Evolutionary conservation across 1,284 basidiomycete species (phyloP).

Genomic region (Malassezia caprae): DNA sequence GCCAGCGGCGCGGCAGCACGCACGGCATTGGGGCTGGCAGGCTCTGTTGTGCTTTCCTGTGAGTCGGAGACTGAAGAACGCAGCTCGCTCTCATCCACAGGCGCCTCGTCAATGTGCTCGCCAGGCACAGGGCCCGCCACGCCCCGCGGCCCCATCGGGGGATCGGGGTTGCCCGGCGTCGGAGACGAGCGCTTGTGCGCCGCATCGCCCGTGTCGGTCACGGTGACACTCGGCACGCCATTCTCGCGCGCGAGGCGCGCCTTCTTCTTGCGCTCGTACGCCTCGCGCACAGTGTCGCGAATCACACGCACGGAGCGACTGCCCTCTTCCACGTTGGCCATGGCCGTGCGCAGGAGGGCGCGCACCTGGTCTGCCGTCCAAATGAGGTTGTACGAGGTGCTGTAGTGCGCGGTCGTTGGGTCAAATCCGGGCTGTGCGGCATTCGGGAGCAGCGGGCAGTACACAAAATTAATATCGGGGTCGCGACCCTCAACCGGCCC

Average conservation of each 20-base stretch:
- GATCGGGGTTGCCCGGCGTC: background rate
- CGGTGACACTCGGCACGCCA: background rate
- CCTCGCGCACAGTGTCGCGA: constrained; percentile 16
- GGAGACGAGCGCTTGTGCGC: background rate
- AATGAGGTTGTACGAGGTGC: constrained; percentile 43
- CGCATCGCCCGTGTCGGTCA: background rate
- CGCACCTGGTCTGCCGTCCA: constrained; percentile 40
- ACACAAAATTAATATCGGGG: constrained; percentile 26
- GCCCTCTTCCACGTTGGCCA: constrained; percentile 26
- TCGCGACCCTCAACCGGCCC: background rate
- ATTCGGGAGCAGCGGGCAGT: constrained; percentile 39
- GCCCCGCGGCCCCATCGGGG: background rate
- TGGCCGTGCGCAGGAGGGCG: constrained; percentile 24
- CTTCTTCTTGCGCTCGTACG: constrained; percentile 8
- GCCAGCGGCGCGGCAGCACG: background rate
- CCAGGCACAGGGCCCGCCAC: background rate
- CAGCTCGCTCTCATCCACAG: background rate
- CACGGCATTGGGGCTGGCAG: background rate
- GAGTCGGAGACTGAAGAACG: background rate
- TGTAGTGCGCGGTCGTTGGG: constrained; percentile 30
- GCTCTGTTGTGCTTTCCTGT: background rate
- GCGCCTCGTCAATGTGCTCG: background rate
- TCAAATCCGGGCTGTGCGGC: constrained; percentile 29
- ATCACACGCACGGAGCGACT: constrained; percentile 11
- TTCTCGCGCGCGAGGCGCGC: constrained; percentile 10